These are phyloP conservation scores for Gastrodia elata DNA, from an alignment of 106 monocot genomes.

Conservation along the genomic window DNA sequence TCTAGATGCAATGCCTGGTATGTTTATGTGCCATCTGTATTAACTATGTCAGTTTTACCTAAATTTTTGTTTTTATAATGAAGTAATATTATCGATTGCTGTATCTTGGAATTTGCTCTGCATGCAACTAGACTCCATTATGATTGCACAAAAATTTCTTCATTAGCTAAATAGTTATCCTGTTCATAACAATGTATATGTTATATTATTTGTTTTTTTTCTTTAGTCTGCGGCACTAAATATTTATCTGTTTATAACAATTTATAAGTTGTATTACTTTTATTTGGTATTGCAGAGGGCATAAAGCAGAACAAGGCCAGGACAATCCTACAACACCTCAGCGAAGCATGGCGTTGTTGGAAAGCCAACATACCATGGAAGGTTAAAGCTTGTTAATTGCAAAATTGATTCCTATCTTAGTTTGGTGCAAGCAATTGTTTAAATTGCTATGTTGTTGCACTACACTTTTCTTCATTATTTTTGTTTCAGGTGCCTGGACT, in stretches of 20 bases:
- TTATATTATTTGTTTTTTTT: not conserved
- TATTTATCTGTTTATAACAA: not conserved
- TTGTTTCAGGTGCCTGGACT: constrained; percentile 84
- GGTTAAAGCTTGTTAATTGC: constrained; percentile 21
- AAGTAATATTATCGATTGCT: not conserved
- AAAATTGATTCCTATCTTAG: not conserved
- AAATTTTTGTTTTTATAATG: not conserved
- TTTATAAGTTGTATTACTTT: not conserved
- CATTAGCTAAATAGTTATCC: not conserved
- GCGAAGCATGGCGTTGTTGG: constrained; percentile 99
- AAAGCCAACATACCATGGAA: constrained; percentile 99
- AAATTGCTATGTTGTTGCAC: not conserved
- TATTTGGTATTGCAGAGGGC: constrained; percentile 54
- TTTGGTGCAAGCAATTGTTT: not conserved
- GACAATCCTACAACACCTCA: constrained; percentile 96
- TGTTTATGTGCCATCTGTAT: constrained; percentile 1
- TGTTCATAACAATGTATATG: not conserved
- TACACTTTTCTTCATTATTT: not conserved
- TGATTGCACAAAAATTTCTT: not conserved
- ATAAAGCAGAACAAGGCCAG: constrained; percentile 99
- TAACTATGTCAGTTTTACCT: not conserved
- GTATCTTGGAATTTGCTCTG: not conserved
- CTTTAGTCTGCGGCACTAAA: too few relatives aligned
- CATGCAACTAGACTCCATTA: not conserved
- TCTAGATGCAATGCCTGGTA: constrained; percentile 99